Evolutionary conservation across 345 rosid genomes (phyloP), one percentile per base, ranked within the genome.

Genomic region (Erysimum cheiranthoides): DNA sequence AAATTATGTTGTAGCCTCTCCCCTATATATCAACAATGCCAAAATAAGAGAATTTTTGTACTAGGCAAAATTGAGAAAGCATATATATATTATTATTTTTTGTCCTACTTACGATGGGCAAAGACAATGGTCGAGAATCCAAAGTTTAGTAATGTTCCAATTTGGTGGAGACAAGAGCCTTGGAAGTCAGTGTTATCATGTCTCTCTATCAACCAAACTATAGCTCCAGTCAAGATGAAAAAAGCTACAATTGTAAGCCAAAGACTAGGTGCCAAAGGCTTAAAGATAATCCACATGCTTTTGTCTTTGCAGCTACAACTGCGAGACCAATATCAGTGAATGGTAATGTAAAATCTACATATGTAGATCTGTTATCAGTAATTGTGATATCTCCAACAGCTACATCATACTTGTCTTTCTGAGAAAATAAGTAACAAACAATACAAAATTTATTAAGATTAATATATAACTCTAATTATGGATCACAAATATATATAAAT

Each of bases 301-400:
- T 45, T 45, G 17, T 45, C 49, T 45, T 45, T 45, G 49, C 49
- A 13, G 49, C 49, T 17, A 45, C 16, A 13, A 45, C 49, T 45
- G 17, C 8, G 8, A 45, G 49, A 6, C 49, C 49, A 45, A 45
- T 45, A 45, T 45, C 49, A 45, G 49, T 45, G 49, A 45, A 45
- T 45, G 49, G 49, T 45, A 45, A 45, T 45, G 49, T 45, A 14
- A 45, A 45, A 45, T 45, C 49, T 14, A 45, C 49, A 45, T 45
- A 45, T 5, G 49, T n/a, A 13, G 49, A 45, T 14, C 49, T 45
- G 18, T 45, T 45, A 45, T 45, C 49, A 45, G 49, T 14, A 1
- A 43, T 43, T 43, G 49, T 43, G 17, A 43, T 43, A 43, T 43
- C 49, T 14, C 18, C 49, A 45, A 45, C 49, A 13, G 49, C 49